Conservation (phyloP, 257 asterid genomes). For the Nicotiana attenuata region DNA sequence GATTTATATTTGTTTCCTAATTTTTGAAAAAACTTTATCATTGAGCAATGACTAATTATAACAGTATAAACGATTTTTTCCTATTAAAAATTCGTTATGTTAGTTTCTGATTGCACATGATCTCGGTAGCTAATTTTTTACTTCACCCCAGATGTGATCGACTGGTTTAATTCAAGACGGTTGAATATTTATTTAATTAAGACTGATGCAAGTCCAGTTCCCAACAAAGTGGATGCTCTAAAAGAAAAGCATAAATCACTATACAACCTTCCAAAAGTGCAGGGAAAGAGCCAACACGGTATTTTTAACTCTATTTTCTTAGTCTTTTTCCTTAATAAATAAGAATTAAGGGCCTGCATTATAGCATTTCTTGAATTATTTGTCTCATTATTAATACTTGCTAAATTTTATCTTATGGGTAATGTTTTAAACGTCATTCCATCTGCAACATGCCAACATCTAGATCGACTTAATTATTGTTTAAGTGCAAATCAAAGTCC, state of each 20-base stretch:
- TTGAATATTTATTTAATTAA: neutral
- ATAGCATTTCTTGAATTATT: neutral
- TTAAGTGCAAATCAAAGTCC: neutral
- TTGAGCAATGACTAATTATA: too few species aligned
- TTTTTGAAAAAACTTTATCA: too few species aligned
- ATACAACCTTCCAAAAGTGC: neutral
- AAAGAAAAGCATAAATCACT: neutral
- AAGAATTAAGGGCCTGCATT: conserved; percentile 20
- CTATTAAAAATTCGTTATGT: too few species aligned
- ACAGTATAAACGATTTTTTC: too few species aligned
- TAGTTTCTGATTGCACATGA: too few species aligned
- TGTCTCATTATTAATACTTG: neutral
- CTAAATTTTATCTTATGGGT: neutral
- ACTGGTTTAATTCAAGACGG: neutral
- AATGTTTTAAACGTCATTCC: neutral
- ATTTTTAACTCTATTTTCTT: neutral
- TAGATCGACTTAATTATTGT: neutral
- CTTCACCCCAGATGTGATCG: too few species aligned
- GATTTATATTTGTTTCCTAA: too few species aligned
- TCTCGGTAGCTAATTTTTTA: too few species aligned
- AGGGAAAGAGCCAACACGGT: neutral
- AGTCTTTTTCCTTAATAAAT: neutral
- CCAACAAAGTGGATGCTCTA: neutral
- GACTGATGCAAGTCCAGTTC: neutral
- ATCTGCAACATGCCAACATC: neutral